Evolutionary conservation across 2,329 filamentous ascomycete species (phyloP).

Genomic region (Alternaria dauci): DNA sequence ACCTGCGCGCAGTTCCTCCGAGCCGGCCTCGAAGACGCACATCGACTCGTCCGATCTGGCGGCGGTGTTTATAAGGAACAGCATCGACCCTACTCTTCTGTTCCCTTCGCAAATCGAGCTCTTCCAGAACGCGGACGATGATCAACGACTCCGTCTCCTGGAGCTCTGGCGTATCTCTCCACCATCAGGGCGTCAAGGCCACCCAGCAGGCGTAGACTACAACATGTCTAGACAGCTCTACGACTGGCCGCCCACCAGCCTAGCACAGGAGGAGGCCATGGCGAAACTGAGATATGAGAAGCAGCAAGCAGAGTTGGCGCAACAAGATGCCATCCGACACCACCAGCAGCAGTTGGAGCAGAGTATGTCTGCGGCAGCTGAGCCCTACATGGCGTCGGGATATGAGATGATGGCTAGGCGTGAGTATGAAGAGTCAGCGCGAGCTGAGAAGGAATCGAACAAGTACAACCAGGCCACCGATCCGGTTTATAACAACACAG

Average conservation of each 20-base stretch:
- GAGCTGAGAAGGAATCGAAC: slow-evolving; percentile 40
- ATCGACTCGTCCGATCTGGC: slow-evolving; percentile 57
- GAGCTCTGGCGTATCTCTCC: slow-evolving; percentile 88
- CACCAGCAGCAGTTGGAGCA: slow-evolving; percentile 42
- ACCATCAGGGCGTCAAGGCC: slow-evolving; percentile 56
- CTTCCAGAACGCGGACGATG: slow-evolving; percentile 76
- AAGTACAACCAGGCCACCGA: slow-evolving; percentile 69
- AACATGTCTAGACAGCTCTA: slow-evolving; percentile 52
- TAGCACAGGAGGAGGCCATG: slow-evolving; percentile 64
- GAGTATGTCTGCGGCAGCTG: slow-evolving; percentile 56
- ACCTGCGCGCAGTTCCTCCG: slow-evolving; percentile 44
- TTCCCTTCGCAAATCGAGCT: slow-evolving; percentile 79
- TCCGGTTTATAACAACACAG: slow-evolving; percentile 68
- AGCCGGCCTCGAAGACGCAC: slow-evolving; percentile 43
- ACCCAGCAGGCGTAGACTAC: slow-evolving; percentile 55
- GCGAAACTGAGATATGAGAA: slow-evolving; percentile 68
- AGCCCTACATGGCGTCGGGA: slow-evolving; percentile 85
- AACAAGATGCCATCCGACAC: slow-evolving; percentile 39
- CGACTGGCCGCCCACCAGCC: slow-evolving; percentile 64
- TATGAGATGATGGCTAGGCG: slow-evolving; percentile 75
- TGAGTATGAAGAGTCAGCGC: slow-evolving; percentile 66
- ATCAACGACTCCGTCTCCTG: slow-evolving; percentile 77
- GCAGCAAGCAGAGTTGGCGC: slow-evolving; percentile 38
- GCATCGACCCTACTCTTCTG: slow-evolving; percentile 73
- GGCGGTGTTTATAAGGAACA: slow-evolving; percentile 68